Percentiles rank a stretch among this genome's conserved stretches.
Evolutionary conservation across 148 eudicot genomes (phyloP).

Genomic region (Chenopodium formosanum): DNA sequence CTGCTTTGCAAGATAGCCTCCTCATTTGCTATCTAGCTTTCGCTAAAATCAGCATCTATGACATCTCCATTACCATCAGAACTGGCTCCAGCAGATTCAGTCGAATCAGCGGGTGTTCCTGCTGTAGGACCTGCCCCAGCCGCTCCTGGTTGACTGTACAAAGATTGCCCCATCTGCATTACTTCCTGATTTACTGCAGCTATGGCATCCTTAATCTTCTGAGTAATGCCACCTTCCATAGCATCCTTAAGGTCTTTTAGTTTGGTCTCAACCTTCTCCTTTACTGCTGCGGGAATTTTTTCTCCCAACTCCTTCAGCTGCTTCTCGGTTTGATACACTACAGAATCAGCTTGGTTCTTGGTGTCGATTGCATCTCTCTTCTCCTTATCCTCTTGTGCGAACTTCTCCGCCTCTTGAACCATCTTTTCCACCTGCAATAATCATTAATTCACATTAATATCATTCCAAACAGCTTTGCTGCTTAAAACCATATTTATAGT

Average conservation of each 20-base stretch:
- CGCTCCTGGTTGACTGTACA: slow-evolving; percentile 56
- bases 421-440: slow-evolving; percentile 57
- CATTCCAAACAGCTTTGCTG: background rate
- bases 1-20: background rate
- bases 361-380: slow-evolving; percentile 76
- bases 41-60: slow-evolving; percentile 69
- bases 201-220: slow-evolving; percentile 66
- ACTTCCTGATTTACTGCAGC: slow-evolving; percentile 65
- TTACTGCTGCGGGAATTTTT: slow-evolving; percentile 54
- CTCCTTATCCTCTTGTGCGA: slow-evolving; percentile 69
- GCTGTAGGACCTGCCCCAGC: slow-evolving; percentile 35
- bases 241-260: slow-evolving; percentile 60
- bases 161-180: slow-evolving; percentile 65
- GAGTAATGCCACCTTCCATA: slow-evolving; percentile 46
- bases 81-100: slow-evolving; percentile 26
- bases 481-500: background rate
- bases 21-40: slow-evolving; percentile 56
- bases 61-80: slow-evolving; percentile 56
- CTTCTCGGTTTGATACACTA: slow-evolving; percentile 69
- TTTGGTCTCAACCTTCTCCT: slow-evolving; percentile 58
- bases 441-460: background rate
- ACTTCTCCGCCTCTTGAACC: slow-evolving; percentile 75
- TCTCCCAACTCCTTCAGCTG: slow-evolving; percentile 76
- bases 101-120: slow-evolving; percentile 26
- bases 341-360: slow-evolving; percentile 69